These are phyloP conservation scores for Plectranthus barbatus DNA, from an alignment of 257 asterid genomes.

Conservation along the genomic window DNA sequence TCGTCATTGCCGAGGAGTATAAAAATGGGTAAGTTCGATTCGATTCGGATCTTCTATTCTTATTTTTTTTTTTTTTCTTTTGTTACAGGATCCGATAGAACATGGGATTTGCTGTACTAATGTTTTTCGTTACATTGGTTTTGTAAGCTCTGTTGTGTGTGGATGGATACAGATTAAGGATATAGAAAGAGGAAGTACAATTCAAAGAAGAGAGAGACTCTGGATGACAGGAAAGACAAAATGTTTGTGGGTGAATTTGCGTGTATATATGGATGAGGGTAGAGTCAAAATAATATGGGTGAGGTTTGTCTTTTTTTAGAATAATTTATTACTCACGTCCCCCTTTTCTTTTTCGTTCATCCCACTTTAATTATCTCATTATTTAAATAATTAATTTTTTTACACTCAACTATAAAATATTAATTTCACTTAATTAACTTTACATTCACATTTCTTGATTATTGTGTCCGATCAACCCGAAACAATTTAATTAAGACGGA, in stretches of 20 bases:
- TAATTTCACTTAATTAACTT: too few species aligned
- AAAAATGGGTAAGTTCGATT: background rate
- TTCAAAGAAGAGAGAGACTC: too few species aligned
- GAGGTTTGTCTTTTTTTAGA: too few species aligned
- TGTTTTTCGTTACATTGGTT: background rate
- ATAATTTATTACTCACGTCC: too few species aligned
- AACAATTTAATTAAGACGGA: too few species aligned
- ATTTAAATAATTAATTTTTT: too few species aligned
- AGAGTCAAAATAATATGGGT: too few species aligned
- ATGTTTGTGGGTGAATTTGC: constrained; percentile 19
- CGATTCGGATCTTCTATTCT: constrained; percentile 9
- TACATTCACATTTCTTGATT: too few species aligned
- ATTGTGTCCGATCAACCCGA: too few species aligned
- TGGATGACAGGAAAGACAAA: constrained; percentile 7
- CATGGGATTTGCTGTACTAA: constrained; percentile 1
- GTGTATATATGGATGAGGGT: constrained; percentile 25
- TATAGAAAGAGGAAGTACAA: constrained; percentile 9
- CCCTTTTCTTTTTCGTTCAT: too few species aligned
- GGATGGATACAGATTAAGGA: constrained; percentile 13
- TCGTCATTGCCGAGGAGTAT: constrained; percentile 47
- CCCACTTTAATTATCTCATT: too few species aligned
- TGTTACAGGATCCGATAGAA: constrained; percentile 25
- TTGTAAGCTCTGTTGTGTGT: constrained; percentile 15
- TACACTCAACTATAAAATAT: too few species aligned
- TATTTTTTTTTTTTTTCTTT: background rate